Conservation (phyloP, 768 basidiomycete genomes). For the Crucibulum laeve region DNA sequence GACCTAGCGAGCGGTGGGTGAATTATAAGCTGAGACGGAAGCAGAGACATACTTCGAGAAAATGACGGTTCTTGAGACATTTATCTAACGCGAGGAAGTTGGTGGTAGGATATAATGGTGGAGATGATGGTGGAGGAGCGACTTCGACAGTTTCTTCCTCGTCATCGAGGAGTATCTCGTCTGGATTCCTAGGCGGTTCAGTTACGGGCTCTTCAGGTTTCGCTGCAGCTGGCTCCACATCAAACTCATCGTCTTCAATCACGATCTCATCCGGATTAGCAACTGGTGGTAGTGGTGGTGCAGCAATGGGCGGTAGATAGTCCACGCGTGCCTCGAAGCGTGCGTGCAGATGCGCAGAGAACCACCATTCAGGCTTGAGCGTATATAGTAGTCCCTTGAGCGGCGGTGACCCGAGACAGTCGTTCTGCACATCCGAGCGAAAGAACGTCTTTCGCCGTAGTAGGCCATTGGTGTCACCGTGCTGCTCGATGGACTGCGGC, state of each 20-base stretch:
- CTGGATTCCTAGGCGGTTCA: conserved; percentile 28
- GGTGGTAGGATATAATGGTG: conserved; percentile 37
- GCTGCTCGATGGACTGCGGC: conserved; percentile 81
- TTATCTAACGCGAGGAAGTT: conserved; percentile 90
- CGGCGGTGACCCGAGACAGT: conserved; percentile 82
- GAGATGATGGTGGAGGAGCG: conserved; percentile 21
- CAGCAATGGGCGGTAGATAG: too few relatives aligned
- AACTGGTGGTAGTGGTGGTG: not conserved
- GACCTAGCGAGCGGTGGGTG: conserved; percentile 38
- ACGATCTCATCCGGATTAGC: conserved; percentile 54
- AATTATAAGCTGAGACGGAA: not conserved
- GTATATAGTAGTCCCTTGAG: conserved; percentile 70
- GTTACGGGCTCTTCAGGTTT: not conserved
- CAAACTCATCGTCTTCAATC: conserved; percentile 37
- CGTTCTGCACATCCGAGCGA: conserved; percentile 57
- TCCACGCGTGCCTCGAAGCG: conserved; percentile 72
- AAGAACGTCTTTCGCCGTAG: conserved; percentile 79
- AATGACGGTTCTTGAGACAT: conserved; percentile 71
- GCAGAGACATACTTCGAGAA: conserved; percentile 61
- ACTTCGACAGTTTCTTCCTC: conserved; percentile 38
- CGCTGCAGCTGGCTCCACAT: conserved; percentile 4
- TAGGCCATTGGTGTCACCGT: conserved; percentile 66
- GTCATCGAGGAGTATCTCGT: conserved; percentile 47
- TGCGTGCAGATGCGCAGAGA: conserved; percentile 86
- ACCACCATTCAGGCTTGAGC: conserved; percentile 85